Conservation (phyloP, 2,329 filamentous ascomycete species). For the Trichoderma sp. region DNA sequence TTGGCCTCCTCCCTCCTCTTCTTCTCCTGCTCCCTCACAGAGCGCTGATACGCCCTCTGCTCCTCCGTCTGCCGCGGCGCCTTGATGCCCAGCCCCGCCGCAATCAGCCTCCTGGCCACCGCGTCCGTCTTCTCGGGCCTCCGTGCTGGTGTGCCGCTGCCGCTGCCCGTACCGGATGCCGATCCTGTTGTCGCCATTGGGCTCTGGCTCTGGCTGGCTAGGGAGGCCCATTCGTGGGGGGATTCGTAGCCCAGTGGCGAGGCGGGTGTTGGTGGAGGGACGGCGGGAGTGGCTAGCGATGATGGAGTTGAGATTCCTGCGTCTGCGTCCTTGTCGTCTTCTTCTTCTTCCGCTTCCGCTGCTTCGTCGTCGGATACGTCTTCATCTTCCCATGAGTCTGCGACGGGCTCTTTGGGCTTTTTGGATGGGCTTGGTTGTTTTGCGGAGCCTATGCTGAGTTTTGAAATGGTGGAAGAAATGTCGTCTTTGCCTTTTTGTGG, state of each 20-base stretch:
- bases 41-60: constrained; percentile 82
- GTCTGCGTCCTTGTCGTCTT: constrained; percentile 2
- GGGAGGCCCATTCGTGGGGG: constrained; percentile 31
- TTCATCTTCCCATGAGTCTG: constrained; percentile 62
- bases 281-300: constrained; percentile 1
- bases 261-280: constrained; percentile 14
- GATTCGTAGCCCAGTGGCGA: constrained; percentile 25
- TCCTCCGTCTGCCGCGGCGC: constrained; percentile 84
- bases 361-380: constrained; percentile 47
- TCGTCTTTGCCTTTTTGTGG: constrained; percentile 11
- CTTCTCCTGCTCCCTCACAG: constrained; percentile 81
- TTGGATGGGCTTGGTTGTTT: constrained; percentile 31
- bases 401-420: constrained; percentile 41
- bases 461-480: constrained; percentile 39
- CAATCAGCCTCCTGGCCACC: constrained; percentile 87
- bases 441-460: constrained; percentile 38
- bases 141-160: constrained; percentile 34
- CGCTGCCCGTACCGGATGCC: constrained; percentile 7
- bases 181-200: constrained; percentile 6
- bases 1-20: constrained; percentile 74
- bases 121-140: constrained; percentile 92
- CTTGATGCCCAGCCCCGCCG: constrained; percentile 80
- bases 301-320: background rate
- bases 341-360: constrained; percentile 23
- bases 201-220: background rate